A percentile compares a stretch with the other conserved stretches of the same genome.
Evolutionary conservation across 2,329 filamentous ascomycete species (phyloP).

Genomic region (Penicillium capsulatum): DNA sequence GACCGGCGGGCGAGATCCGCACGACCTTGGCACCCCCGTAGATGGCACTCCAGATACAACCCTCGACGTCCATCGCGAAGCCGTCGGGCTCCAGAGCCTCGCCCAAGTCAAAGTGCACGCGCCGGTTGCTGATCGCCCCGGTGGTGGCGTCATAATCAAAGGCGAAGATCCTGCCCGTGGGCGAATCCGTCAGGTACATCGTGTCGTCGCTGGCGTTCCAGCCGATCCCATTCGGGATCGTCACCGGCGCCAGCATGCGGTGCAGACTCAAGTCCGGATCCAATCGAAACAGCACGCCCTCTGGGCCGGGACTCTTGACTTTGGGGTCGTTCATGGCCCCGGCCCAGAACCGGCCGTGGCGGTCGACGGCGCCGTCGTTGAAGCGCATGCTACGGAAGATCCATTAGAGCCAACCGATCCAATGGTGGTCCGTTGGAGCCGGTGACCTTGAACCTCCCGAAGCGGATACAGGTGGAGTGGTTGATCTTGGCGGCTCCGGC

Average conservation of each 20-base stretch:
- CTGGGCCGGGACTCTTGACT: conserved; percentile 48
- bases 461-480: too few species aligned
- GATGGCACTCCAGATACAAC: conserved; percentile 85
- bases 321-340: conserved; percentile 82
- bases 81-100: conserved; percentile 69
- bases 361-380: conserved; percentile 82
- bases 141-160: conserved; percentile 68
- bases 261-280: conserved; percentile 58
- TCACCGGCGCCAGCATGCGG: conserved; percentile 60
- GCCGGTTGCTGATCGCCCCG: conserved; percentile 63
- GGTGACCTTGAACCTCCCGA: too few species aligned
- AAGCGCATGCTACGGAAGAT: conserved; percentile 49
- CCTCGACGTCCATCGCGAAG: conserved; percentile 75
- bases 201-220: conserved; percentile 70
- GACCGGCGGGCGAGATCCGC: conserved; percentile 65
- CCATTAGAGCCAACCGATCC: too few species aligned
- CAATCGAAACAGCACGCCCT: conserved; percentile 71
- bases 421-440: too few species aligned
- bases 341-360: conserved; percentile 76
- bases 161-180: conserved; percentile 63
- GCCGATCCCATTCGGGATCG: conserved; percentile 78
- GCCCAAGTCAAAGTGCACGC: conserved; percentile 68
- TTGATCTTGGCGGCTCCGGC: background rate
- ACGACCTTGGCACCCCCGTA: conserved; percentile 74
- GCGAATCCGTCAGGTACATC: conserved; percentile 81